Conservation (phyloP, 805 yeast species). For the Suhomyces tanzawaensis region DNA sequence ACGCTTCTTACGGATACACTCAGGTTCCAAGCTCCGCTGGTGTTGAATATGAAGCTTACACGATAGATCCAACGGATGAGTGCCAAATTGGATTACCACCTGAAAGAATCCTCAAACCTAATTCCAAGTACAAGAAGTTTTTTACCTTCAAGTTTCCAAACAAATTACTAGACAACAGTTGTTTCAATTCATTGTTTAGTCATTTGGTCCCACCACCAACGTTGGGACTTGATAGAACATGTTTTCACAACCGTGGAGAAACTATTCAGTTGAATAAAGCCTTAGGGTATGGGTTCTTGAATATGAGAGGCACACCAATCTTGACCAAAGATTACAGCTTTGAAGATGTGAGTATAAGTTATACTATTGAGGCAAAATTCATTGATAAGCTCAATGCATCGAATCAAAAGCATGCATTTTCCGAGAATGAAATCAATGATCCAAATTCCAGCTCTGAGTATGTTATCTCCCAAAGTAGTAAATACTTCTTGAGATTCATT, state of each 20-base stretch:
- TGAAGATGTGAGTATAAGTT: slow-evolving; percentile 47
- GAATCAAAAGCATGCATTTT: slow-evolving; percentile 26
- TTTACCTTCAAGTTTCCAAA: slow-evolving; percentile 59
- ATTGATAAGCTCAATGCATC: slow-evolving; percentile 44
- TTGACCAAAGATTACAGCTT: slow-evolving; percentile 45
- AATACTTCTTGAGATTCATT: slow-evolving; percentile 38
- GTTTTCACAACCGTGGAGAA: slow-evolving; percentile 35
- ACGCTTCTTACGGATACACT: slow-evolving; percentile 52
- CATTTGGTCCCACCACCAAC: slow-evolving; percentile 45
- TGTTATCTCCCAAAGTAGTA: slow-evolving; percentile 34
- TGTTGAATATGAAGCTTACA: slow-evolving; percentile 41
- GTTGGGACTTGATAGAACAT: slow-evolving; percentile 38
- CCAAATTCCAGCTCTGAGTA: slow-evolving; percentile 32
- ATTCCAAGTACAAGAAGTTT: slow-evolving; percentile 52
- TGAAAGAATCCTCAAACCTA: slow-evolving; percentile 48
- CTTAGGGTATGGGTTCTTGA: slow-evolving; percentile 55
- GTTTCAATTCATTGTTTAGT: slow-evolving; percentile 42
- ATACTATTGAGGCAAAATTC: slow-evolving; percentile 53
- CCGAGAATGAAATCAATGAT: slow-evolving; percentile 37
- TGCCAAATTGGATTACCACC: slow-evolving; percentile 49
- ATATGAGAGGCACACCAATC: slow-evolving; percentile 52
- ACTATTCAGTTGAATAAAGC: slow-evolving; percentile 35
- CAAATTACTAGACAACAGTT: slow-evolving; percentile 50
- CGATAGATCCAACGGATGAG: slow-evolving; percentile 46
- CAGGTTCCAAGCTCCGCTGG: slow-evolving; percentile 54